These are phyloP conservation scores for Clavispora carvajalis DNA, from an alignment of 805 yeast genomes.

Conservation along the genomic window DNA sequence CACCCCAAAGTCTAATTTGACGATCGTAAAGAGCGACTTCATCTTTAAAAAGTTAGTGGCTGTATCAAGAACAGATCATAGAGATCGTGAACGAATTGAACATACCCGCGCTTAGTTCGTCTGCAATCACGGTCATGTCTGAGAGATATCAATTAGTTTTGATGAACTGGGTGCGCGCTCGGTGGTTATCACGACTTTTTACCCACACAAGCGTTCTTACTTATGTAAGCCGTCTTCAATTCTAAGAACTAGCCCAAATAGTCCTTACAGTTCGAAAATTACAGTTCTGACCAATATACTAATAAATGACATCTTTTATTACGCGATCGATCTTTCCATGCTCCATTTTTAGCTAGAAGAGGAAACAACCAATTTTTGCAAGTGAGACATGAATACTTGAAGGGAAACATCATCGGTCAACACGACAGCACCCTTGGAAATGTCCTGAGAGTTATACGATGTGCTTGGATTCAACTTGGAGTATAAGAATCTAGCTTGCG, in stretches of 20 bases:
- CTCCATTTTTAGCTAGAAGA: slow-evolving; percentile 27
- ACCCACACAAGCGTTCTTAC: too few species aligned
- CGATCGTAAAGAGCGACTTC: slow-evolving; percentile 92
- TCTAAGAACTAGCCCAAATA: too few species aligned
- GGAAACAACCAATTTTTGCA: slow-evolving; percentile 81
- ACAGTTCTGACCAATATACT: too few species aligned
- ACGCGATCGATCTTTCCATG: neutral
- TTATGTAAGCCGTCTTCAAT: too few species aligned
- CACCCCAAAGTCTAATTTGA: slow-evolving; percentile 93
- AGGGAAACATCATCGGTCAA: slow-evolving; percentile 94
- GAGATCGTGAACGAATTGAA: neutral
- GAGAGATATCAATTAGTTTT: too few species aligned
- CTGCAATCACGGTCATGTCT: neutral
- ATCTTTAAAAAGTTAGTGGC: slow-evolving; percentile 35
- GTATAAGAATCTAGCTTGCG: slow-evolving; percentile 94
- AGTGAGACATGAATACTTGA: slow-evolving; percentile 92
- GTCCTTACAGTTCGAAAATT: too few species aligned
- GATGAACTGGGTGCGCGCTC: neutral
- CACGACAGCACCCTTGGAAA: slow-evolving; percentile 64
- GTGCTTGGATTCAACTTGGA: slow-evolving; percentile 94
- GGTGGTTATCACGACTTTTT: neutral
- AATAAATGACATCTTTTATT: too few species aligned
- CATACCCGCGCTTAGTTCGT: slow-evolving; percentile 4
- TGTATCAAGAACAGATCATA: neutral
- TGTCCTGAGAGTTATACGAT: slow-evolving; percentile 61